Base-by-base conservation (phyloP, 148 eudicot species). In the Polygonum aviculare region DNA sequence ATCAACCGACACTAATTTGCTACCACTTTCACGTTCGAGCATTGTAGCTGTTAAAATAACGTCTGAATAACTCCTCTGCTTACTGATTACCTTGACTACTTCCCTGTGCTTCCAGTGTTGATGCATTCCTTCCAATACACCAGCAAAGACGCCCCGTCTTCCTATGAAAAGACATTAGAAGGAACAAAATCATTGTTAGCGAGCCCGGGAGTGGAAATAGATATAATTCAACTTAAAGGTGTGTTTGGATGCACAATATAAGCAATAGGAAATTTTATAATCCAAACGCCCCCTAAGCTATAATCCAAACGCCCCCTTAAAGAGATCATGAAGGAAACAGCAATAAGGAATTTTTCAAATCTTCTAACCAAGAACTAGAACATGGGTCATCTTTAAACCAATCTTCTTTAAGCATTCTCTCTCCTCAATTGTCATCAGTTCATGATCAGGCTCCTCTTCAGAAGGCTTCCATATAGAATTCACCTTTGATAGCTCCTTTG, bases 31-130 rank as follows among this genome's bases (percentile, higher is more conserved):
- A 65, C 87, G 81, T 81, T 87, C 94, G 38, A 95, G 90, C 71
- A 70, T 72, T 79, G 79, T 87, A 55, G 99, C 96, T 52, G 97
- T 95, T 52, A 84, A 72, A 69, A 87, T 50, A n/a, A 95, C 86
- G 80, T 80, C 88, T 19, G 87, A 74, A 72, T 84, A 82, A 52
- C 78, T 82, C 79, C 72, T 88, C 81, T 95, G 99, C 93, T 86
- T 88, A 36, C 94, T 91, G n/a, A 93, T 81, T 78, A 95, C 98
- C 82, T 95, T 95, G 14, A 78, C 93, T 21, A 93, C 55, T 83
- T 95, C 99, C 75, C 90, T 82, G 87, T 95, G 94, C 83, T 95
- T 95, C 99, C 99, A 95, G 31, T 95, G 99, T 87, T 95, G 99
- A 79, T 89, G 90, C 77, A 95, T 71, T 60, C 98, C 96, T 87